Evolutionary conservation across 805 yeast genomes (phyloP), one percentile per base, ranked within the genome.

Genomic region (Lachancea sp.): DNA sequence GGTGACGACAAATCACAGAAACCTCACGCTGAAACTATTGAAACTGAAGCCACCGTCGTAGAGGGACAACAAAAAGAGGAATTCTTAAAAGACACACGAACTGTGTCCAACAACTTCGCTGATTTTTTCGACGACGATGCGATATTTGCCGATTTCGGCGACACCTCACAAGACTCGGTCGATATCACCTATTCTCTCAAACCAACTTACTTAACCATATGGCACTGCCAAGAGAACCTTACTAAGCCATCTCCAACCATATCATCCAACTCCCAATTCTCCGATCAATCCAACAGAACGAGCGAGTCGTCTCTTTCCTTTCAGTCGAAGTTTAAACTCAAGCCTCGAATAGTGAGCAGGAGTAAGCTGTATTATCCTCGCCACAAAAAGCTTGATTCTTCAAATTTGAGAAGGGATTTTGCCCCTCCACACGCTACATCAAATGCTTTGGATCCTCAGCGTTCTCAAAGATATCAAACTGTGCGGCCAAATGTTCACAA

Each of bases 191-290:
- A n/a, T 24, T 24, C 48, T 1, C 41, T 31, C 12, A 45, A 50
- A 25, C 52, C 56, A 2, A 45, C 50, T 35, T 60, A 56, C 37
- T 38, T 60, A 12, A 48, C 56, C 3, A 57, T 60, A 4, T 60
- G 65, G 65, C 64, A 57, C 40, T 45, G 41, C 9, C 65, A 60
- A 35, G 60, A 57, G 34, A 40, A 40, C n/a, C 32, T 19, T 12
- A 45, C 36, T 17, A 46, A 45, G 12, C 12, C 36, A 7, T 56
- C 63, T 4, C 61, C 63, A 8, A 50, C 52, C 6, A 25, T 46
- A 1, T 50, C 54, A 29, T 17, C 50, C 4, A 52, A 56, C 33
- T 56, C 61, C 1, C 49, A 52, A 40, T 56, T 58, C 41, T 47
- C 57, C 8, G 43, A 50, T 12, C 49, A 41, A n/a, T 47, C 55